phyloP scores from a whole-genome alignment of 2,329 filamentous ascomycete species.

The Diaporthe capsici region DNA sequence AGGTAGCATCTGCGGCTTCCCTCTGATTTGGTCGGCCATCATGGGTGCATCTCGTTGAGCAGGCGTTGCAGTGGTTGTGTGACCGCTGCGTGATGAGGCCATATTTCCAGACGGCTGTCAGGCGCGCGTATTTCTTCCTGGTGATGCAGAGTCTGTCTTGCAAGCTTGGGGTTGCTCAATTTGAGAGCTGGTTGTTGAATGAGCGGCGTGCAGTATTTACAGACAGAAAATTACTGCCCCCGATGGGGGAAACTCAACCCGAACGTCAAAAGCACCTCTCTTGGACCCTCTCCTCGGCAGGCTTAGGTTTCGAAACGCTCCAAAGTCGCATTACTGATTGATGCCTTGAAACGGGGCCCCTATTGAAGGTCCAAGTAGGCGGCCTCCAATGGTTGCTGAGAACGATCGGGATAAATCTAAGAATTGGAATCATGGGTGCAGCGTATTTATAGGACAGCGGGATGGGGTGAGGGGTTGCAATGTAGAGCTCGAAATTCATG shows the following conservation, averaged over 20 bases:
- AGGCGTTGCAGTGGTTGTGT: background rate
- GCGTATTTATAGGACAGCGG: background rate
- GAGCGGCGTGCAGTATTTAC: background rate
- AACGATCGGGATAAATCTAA: no score
- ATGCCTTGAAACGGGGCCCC: background rate
- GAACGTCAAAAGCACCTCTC: background rate
- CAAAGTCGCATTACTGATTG: background rate
- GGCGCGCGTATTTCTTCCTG: background rate
- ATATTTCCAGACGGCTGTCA: background rate
- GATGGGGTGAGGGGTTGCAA: background rate
- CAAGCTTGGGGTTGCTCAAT: background rate
- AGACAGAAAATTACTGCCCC: background rate
- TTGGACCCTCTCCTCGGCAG: background rate
- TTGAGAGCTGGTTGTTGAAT: background rate
- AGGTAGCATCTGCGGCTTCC: background rate
- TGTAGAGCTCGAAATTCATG: background rate
- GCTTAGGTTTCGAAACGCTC: background rate
- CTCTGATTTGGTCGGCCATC: background rate
- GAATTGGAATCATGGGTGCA: background rate
- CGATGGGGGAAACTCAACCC: background rate
- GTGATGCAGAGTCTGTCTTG: background rate
- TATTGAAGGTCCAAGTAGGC: background rate
- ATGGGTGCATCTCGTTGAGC: conserved; percentile 1
- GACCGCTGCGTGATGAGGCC: conserved; percentile 13
- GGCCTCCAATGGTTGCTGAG: background rate